phyloP scores from a whole-genome alignment of 352 stramenopile species.

The Phytopythium kandeliae region DNA sequence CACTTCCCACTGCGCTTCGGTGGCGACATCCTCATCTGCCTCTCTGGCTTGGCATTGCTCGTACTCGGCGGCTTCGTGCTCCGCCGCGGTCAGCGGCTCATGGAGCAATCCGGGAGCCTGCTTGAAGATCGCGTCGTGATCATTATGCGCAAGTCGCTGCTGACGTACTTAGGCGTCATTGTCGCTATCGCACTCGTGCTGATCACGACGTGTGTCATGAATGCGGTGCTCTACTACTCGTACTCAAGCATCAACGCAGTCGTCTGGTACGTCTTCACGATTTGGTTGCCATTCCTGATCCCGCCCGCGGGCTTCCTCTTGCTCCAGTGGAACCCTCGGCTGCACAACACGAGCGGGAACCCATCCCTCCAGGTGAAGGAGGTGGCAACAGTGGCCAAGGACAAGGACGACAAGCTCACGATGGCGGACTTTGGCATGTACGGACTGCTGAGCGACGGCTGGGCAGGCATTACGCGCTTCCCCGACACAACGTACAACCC shows the following conservation, averaged over 20 bases:
- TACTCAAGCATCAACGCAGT: slow-evolving; percentile 63
- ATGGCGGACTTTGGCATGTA: slow-evolving; percentile 19
- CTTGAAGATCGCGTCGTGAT: slow-evolving; percentile 68
- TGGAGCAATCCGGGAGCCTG: slow-evolving; percentile 67
- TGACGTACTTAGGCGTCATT: slow-evolving; percentile 74
- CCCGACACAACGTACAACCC: slow-evolving; percentile 68
- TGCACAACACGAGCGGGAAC: slow-evolving; percentile 72
- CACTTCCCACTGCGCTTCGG: slow-evolving; percentile 51
- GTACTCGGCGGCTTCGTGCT: slow-evolving; percentile 67
- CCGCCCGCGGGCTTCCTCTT: slow-evolving; percentile 72
- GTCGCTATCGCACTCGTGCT: slow-evolving; percentile 65
- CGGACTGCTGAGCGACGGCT: slow-evolving; percentile 47
- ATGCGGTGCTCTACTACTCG: slow-evolving; percentile 56
- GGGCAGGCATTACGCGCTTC: slow-evolving; percentile 66
- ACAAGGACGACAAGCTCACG: slow-evolving; percentile 35
- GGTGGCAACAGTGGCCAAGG: slow-evolving; percentile 14
- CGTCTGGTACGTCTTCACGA: slow-evolving; percentile 75
- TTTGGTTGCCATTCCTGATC: slow-evolving; percentile 74
- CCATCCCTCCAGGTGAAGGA: slow-evolving; percentile 49
- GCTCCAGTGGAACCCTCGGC: slow-evolving; percentile 79
- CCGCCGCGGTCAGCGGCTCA: slow-evolving; percentile 56
- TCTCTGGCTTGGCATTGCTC: slow-evolving; percentile 50
- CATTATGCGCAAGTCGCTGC: slow-evolving; percentile 75
- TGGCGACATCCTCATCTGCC: slow-evolving; percentile 53
- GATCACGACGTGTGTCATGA: slow-evolving; percentile 51